Percentiles rank a stretch among this genome's conserved stretches.
phyloP scores from a whole-genome alignment of 164 flowering plant species.

The Magnolia kwangsiensis region DNA sequence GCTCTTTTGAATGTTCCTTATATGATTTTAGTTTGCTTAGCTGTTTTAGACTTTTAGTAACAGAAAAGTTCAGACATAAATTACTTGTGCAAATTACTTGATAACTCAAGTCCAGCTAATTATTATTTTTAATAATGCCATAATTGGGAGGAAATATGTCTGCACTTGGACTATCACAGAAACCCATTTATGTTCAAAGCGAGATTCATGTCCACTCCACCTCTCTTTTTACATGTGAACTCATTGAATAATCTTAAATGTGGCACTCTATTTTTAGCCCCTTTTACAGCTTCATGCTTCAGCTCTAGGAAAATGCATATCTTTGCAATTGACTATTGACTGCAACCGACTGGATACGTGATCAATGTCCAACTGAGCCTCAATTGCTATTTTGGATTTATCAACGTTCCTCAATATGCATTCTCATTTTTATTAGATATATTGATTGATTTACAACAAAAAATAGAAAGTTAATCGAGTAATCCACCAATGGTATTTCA shows the following conservation, averaged over 20 bases:
- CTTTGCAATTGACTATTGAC: background rate
- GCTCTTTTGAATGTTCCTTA: background rate
- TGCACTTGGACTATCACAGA: constrained; percentile 95
- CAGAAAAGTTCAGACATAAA: background rate
- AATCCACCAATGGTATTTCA: no score
- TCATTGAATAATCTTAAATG: background rate
- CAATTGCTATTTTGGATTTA: no score
- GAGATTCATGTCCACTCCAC: constrained; percentile 3
- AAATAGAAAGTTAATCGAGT: no score
- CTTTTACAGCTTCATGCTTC: background rate
- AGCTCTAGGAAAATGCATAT: background rate
- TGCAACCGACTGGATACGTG: no score
- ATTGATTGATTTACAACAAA: no score
- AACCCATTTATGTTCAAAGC: constrained; percentile 84
- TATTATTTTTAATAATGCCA: no score
- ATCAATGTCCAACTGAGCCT: no score
- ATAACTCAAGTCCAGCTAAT: no score
- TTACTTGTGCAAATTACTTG: background rate
- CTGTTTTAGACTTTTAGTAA: background rate
- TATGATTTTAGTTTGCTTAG: background rate
- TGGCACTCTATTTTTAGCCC: background rate
- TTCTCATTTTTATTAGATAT: no score
- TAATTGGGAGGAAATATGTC: constrained; percentile 90
- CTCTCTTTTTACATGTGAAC: background rate
- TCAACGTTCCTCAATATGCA: no score